phyloP scores from a whole-genome alignment of 164 flowering plant species.

The Nymphaea colorata region DNA sequence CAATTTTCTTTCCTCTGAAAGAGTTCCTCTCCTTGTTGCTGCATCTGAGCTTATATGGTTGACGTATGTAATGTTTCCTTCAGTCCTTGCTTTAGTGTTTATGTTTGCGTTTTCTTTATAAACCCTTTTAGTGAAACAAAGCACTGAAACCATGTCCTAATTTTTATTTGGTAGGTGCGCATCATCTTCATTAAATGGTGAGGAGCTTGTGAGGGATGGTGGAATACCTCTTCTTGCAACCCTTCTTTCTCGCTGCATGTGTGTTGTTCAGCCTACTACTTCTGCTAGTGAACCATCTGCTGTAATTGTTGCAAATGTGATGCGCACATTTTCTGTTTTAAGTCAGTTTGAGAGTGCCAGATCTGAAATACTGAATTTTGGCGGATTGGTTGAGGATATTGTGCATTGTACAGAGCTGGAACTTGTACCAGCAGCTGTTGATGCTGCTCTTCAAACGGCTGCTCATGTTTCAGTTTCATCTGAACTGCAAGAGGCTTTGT shows the following conservation, averaged over 20 bases:
- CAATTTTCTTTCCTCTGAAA: constrained; percentile 88
- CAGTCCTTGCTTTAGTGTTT: not conserved
- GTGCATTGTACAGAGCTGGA: constrained; percentile 96
- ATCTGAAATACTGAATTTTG: constrained; percentile 62
- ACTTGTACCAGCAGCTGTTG: constrained; percentile 88
- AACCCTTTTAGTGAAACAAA: not conserved
- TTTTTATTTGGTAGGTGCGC: constrained; percentile 53
- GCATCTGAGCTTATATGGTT: constrained; percentile 96
- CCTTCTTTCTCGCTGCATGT: constrained; percentile 95
- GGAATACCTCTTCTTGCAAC: constrained; percentile 82
- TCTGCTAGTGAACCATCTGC: constrained; percentile 82
- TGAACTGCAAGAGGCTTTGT: constrained; percentile 67
- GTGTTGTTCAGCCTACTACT: constrained; percentile 93
- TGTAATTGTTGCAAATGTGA: constrained; percentile 79
- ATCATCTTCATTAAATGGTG: constrained; percentile 92
- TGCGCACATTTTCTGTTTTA: constrained; percentile 77
- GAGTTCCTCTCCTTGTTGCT: constrained; percentile 91
- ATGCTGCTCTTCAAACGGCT: constrained; percentile 85
- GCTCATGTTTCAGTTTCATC: constrained; percentile 81
- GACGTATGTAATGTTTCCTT: constrained; percentile 39
- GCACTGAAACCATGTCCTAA: not conserved
- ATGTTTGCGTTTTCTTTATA: not conserved
- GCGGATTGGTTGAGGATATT: constrained; percentile 79
- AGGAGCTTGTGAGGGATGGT: constrained; percentile 96
- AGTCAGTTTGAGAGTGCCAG: constrained; percentile 95